Evolutionary conservation across 1,284 basidiomycete species (phyloP).

Genomic region (Crepidotus sp.): DNA sequence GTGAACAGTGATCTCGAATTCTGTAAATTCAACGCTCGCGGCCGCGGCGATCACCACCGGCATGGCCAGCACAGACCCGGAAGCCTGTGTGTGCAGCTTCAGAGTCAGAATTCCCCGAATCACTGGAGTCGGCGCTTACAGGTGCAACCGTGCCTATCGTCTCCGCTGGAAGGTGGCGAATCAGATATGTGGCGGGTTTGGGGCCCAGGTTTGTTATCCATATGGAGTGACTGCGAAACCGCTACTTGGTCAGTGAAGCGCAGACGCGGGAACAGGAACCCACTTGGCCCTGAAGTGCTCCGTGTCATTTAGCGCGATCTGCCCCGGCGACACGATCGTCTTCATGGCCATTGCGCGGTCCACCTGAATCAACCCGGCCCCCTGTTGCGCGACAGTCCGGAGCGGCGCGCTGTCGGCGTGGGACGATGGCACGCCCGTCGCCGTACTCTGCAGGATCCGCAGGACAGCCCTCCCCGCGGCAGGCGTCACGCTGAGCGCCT

Average conservation of each 20-base stretch:
- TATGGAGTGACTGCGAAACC: constrained; percentile 35
- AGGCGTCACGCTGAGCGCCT: constrained; percentile 39
- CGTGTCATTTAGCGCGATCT: constrained; percentile 65
- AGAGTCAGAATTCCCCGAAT: background rate
- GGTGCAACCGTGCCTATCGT: constrained; percentile 39
- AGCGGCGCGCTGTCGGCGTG: constrained; percentile 42
- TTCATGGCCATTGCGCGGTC: constrained; percentile 51
- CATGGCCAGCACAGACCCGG: constrained; percentile 7
- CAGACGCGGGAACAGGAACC: constrained; percentile 19
- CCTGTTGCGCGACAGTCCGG: constrained; percentile 56
- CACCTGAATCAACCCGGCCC: constrained; percentile 62
- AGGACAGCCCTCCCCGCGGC: constrained; percentile 10
- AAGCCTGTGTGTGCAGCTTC: constrained; percentile 21
- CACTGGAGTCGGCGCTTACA: constrained; percentile 15
- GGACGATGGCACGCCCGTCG: constrained; percentile 39
- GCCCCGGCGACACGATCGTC: constrained; percentile 49
- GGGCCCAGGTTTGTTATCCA: constrained; percentile 38
- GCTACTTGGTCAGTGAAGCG: constrained; percentile 9
- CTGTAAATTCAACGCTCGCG: constrained; percentile 38
- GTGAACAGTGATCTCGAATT: constrained; percentile 27
- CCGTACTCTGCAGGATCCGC: constrained; percentile 28
- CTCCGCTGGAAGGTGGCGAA: constrained; percentile 44
- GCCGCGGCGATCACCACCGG: constrained; percentile 32
- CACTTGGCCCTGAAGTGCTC: constrained; percentile 41
- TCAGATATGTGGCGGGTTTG: constrained; percentile 32